Percentiles rank a stretch among this genome's conserved stretches.
These are phyloP conservation scores for Teratosphaeria viscida DNA, from an alignment of 2,329 filamentous ascomycete genomes.

Conservation along the genomic window DNA sequence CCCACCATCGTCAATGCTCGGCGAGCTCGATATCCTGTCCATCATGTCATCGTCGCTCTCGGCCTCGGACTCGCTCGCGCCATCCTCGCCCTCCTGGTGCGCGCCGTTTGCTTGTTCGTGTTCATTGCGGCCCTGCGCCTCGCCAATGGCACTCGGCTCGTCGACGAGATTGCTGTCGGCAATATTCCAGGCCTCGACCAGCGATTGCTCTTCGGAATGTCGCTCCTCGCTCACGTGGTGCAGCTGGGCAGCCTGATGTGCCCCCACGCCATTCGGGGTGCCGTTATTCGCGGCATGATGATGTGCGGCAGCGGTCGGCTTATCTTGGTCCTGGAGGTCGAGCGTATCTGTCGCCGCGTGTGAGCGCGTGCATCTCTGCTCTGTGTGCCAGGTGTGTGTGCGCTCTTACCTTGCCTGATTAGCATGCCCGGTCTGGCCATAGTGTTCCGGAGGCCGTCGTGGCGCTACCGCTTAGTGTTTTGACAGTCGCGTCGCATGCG, in stretches of 20 bases:
- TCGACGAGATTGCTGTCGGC: conserved; percentile 27
- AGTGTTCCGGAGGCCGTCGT: neutral
- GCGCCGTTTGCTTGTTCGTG: conserved; percentile 40
- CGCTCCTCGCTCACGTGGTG: conserved; percentile 67
- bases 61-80: conserved; percentile 55
- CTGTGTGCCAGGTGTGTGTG: neutral
- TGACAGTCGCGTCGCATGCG: neutral
- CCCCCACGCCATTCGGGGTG: conserved; percentile 47
- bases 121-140: conserved; percentile 44
- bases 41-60: conserved; percentile 85
- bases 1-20: conserved; percentile 98
- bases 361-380: neutral
- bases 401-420: neutral
- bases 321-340: conserved; percentile 76
- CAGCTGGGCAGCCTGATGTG: conserved; percentile 78
- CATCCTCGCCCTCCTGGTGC: conserved; percentile 35
- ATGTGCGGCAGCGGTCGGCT: conserved; percentile 79
- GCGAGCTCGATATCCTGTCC: conserved; percentile 97
- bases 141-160: conserved; percentile 29
- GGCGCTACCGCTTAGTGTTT: neutral
- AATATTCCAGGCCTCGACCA: conserved; percentile 46
- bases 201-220: conserved; percentile 58
- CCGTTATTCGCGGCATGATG: conserved; percentile 41
- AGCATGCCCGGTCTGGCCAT: neutral
- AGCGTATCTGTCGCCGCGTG: conserved; percentile 62